These are phyloP conservation scores for Proliferodiscus dingleyae DNA, from an alignment of 2,329 filamentous ascomycete species.

Conservation along the genomic window DNA sequence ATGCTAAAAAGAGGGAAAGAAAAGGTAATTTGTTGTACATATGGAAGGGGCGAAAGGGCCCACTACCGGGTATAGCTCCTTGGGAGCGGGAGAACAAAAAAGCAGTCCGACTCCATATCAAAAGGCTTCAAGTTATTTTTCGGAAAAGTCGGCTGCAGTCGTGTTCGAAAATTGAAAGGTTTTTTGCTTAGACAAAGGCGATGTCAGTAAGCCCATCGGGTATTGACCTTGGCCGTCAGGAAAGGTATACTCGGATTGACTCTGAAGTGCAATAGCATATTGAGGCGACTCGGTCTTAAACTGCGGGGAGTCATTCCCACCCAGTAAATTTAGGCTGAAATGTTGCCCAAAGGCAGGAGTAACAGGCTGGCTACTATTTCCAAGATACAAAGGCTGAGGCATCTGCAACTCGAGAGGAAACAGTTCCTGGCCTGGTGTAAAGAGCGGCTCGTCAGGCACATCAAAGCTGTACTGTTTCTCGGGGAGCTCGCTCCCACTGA, in stretches of 20 bases:
- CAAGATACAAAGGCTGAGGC: constrained; percentile 24
- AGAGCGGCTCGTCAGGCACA: constrained; percentile 26
- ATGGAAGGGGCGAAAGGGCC: constrained; percentile 8
- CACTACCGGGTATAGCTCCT: constrained; percentile 12
- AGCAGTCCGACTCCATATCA: neutral
- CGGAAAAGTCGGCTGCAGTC: constrained; percentile 30
- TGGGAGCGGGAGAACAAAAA: constrained; percentile 2
- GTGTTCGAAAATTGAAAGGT: constrained; percentile 32
- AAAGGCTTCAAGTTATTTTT: constrained; percentile 20
- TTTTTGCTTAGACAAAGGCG: constrained; percentile 26
- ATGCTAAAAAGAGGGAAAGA: constrained; percentile 15
- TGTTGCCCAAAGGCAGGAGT: constrained; percentile 28
- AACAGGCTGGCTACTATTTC: constrained; percentile 27
- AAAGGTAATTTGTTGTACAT: constrained; percentile 21
- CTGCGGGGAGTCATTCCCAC: constrained; percentile 21
- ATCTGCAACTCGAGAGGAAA: constrained; percentile 26
- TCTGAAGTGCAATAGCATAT: constrained; percentile 23
- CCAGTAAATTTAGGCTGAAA: constrained; percentile 24
- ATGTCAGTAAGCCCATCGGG: constrained; percentile 13
- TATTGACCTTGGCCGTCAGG: constrained; percentile 17
- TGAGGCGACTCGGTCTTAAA: constrained; percentile 23
- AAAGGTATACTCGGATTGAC: constrained; percentile 26
- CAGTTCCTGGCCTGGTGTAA: constrained; percentile 24
- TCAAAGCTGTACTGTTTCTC: constrained; percentile 25
- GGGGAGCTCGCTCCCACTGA: constrained; percentile 11